A percentile compares a stretch with the other conserved stretches of the same genome.
phyloP scores from a whole-genome alignment of 768 basidiomycete species.

The Leccinum olivaceopallidum region DNA sequence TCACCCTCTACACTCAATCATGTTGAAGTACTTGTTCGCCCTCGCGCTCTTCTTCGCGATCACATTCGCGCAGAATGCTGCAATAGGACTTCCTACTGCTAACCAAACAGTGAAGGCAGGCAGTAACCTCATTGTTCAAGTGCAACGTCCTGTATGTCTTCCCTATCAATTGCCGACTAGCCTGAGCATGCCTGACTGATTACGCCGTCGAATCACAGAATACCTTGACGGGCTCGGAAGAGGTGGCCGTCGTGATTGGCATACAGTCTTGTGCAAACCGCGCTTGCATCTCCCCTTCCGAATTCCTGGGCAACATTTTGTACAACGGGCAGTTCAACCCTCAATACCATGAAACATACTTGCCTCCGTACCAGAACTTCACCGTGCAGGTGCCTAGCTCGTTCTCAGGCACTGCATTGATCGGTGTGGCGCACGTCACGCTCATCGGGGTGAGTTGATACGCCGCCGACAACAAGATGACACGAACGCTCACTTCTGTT shows the following conservation, averaged over 20 bases:
- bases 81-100: constrained; percentile 40
- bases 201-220: constrained; percentile 26
- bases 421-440: constrained; percentile 39
- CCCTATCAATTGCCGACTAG: neutral
- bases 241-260: constrained; percentile 49
- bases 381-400: constrained; percentile 40
- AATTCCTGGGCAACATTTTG: constrained; percentile 43
- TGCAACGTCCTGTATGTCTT: constrained; percentile 47
- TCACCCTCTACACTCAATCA: neutral
- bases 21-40: constrained; percentile 17
- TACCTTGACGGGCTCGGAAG: constrained; percentile 37
- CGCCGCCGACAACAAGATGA: neutral
- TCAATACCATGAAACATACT: constrained; percentile 27
- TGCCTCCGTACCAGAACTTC: constrained; percentile 46
- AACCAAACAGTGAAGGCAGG: constrained; percentile 38
- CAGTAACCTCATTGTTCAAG: constrained; percentile 40
- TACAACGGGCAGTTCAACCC: constrained; percentile 49
- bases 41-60: constrained; percentile 5
- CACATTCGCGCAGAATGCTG: constrained; percentile 40
- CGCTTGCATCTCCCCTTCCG: constrained; percentile 28
- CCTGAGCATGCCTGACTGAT: neutral
- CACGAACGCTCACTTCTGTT: neutral
- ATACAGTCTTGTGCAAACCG: constrained; percentile 38
- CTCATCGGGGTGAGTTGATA: constrained; percentile 41
- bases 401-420: constrained; percentile 33